Conservation (phyloP, 108 stramenopile genomes). For the Discostella stelligeroides region DNA sequence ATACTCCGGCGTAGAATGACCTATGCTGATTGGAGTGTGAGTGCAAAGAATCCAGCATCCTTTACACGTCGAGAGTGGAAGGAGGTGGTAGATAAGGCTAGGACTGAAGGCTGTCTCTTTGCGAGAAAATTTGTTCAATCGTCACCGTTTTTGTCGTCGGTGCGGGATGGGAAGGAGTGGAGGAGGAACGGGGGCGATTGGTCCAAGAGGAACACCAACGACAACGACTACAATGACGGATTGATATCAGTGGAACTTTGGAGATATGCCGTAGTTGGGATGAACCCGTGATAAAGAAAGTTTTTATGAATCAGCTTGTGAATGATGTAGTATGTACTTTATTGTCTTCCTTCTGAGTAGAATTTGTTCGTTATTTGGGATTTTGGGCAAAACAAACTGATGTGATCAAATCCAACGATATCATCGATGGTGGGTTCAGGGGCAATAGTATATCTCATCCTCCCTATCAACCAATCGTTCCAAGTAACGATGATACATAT, state of each 20-base stretch:
- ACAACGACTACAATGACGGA: constrained; percentile 6
- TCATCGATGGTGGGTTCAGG: neutral
- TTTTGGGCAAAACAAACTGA: no score
- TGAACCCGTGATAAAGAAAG: no score
- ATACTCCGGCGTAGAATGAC: constrained; percentile 63
- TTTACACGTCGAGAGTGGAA: constrained; percentile 65
- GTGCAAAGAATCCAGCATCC: constrained; percentile 79
- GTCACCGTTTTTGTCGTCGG: neutral
- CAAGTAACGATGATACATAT: neutral
- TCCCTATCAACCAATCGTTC: neutral
- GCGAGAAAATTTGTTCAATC: constrained; percentile 75
- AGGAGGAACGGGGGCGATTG: neutral
- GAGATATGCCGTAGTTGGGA: constrained; percentile 17
- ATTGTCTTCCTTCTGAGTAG: no score
- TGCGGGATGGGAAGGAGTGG: neutral
- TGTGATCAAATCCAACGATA: no score
- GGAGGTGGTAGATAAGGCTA: constrained; percentile 62
- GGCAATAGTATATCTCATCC: neutral
- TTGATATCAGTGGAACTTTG: constrained; percentile 37
- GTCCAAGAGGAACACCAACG: neutral
- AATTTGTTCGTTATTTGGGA: no score
- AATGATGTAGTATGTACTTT: no score
- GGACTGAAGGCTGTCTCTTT: constrained; percentile 76
- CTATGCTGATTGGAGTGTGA: constrained; percentile 83
- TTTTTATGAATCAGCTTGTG: no score